phyloP scores from a whole-genome alignment of 2,329 filamentous ascomycete species.

The Epichloe amarillans region DNA sequence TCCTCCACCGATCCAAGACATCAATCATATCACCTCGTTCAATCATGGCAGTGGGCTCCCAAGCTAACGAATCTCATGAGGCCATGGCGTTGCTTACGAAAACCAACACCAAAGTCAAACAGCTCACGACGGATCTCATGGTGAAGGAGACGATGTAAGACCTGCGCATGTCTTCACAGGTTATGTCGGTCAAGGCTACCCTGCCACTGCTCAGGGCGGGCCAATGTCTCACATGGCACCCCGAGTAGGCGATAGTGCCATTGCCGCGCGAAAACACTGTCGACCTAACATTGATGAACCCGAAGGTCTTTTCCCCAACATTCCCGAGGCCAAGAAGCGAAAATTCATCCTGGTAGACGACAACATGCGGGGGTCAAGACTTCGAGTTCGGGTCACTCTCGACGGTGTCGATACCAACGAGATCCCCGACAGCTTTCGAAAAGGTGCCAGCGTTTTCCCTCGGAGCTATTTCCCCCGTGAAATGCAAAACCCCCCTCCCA shows the following conservation, averaged over 20 bases:
- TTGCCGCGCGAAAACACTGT: conserved; percentile 23
- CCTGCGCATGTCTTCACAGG: conserved; percentile 61
- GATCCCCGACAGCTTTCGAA: conserved; percentile 90
- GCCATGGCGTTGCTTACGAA: conserved; percentile 48
- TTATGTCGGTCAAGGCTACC: conserved; percentile 49
- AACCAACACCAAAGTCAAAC: conserved; percentile 50
- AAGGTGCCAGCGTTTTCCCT: conserved; percentile 78
- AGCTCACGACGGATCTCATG: conserved; percentile 34
- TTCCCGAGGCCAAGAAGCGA: conserved; percentile 80
- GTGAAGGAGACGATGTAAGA: conserved; percentile 50
- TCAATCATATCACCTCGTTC: background rate
- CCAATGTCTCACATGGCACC: conserved; percentile 50
- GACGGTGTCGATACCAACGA: conserved; percentile 89
- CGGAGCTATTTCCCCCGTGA: conserved; percentile 85
- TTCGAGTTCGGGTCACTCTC: conserved; percentile 85
- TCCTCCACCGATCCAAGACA: background rate
- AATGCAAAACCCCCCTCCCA: conserved; percentile 80
- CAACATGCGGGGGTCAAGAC: conserved; percentile 58
- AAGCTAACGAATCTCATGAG: conserved; percentile 22
- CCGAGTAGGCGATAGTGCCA: conserved; percentile 19
- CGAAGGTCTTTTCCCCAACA: conserved; percentile 68
- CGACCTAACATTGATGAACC: conserved; percentile 43
- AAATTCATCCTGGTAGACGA: conserved; percentile 97
- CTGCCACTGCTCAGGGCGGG: conserved; percentile 33
- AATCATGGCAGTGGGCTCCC: conserved; percentile 1